Evolutionary conservation across 495 filamentous ascomycete genomes (phyloP).

Genomic region (Annulohypoxylon moriforme): DNA sequence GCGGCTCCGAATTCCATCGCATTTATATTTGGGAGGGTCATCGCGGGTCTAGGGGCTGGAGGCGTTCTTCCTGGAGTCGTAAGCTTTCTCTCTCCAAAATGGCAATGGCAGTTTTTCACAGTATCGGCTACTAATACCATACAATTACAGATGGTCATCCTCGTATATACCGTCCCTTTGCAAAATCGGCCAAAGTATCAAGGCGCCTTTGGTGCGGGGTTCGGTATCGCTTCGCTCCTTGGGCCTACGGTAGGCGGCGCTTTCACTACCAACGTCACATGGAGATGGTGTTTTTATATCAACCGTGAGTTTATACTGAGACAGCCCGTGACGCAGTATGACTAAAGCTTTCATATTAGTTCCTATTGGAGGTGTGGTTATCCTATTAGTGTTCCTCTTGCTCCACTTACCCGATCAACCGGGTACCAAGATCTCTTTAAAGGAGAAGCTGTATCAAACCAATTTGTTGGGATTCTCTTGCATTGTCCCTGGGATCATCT

Average conservation of each 20-base stretch:
- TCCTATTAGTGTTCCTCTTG: constrained; percentile 63
- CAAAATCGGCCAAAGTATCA: constrained; percentile 58
- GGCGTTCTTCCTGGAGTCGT: constrained; percentile 54
- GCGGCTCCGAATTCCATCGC: constrained; percentile 64
- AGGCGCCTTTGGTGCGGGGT: constrained; percentile 57
- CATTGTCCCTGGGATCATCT: constrained; percentile 56
- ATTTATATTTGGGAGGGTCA: constrained; percentile 66
- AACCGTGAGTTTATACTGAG: constrained; percentile 36
- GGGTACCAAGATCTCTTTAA: constrained; percentile 15
- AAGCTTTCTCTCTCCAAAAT: constrained; percentile 1
- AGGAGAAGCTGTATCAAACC: constrained; percentile 44
- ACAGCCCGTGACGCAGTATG: not conserved
- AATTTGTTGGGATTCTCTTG: constrained; percentile 26
- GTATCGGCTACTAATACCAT: not conserved
- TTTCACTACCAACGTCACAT: constrained; percentile 58
- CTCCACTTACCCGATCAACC: constrained; percentile 57
- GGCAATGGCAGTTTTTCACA: not conserved
- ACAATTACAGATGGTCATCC: constrained; percentile 41
- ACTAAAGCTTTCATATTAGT: constrained; percentile 23
- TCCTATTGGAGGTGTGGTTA: constrained; percentile 53
- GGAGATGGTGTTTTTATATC: constrained; percentile 66
- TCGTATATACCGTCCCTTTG: constrained; percentile 57
- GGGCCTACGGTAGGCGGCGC: constrained; percentile 62
- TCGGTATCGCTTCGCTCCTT: constrained; percentile 56
- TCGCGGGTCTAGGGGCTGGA: constrained; percentile 64